These are phyloP conservation scores for Boletus smithii DNA, from an alignment of 1,284 basidiomycete species.

Conservation along the genomic window DNA sequence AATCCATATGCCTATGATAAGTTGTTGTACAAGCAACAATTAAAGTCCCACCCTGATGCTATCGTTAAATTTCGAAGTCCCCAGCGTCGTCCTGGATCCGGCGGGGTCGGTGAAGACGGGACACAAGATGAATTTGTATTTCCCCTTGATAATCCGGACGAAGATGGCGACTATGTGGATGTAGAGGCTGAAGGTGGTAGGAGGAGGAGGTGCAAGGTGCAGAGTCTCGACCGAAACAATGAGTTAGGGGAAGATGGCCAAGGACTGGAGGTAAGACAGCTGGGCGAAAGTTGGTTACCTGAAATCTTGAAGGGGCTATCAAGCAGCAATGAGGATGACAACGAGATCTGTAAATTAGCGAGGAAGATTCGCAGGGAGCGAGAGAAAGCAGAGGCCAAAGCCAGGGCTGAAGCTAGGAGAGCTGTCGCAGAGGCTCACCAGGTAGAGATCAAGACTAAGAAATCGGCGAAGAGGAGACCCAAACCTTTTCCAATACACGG, in stretches of 20 bases:
- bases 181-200: constrained; percentile 10
- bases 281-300: constrained; percentile 24
- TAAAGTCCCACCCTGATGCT: constrained; percentile 53
- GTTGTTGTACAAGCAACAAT: constrained; percentile 43
- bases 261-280: background rate
- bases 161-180: constrained; percentile 29
- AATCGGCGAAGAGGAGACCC: constrained; percentile 24
- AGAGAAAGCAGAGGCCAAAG: constrained; percentile 22
- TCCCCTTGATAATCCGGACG: constrained; percentile 20
- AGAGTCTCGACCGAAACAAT: constrained; percentile 7
- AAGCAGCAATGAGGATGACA: constrained; percentile 41
- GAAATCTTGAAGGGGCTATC: constrained; percentile 36
- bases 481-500: constrained; percentile 34
- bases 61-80: constrained; percentile 47
- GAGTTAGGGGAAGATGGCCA: constrained; percentile 1
- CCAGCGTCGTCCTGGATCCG: constrained; percentile 12
- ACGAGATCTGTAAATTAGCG: constrained; percentile 27
- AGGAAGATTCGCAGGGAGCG: constrained; percentile 23
- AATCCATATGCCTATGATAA: constrained; percentile 55
- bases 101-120: constrained; percentile 28
- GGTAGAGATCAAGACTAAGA: constrained; percentile 6
- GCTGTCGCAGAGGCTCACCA: constrained; percentile 11
- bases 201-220: constrained; percentile 14
- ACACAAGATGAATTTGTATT: constrained; percentile 29
- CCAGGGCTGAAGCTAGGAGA: constrained; percentile 16